These are phyloP conservation scores for Mimosa bimucronata DNA, from an alignment of 306 rosid genomes.

Conservation along the genomic window DNA sequence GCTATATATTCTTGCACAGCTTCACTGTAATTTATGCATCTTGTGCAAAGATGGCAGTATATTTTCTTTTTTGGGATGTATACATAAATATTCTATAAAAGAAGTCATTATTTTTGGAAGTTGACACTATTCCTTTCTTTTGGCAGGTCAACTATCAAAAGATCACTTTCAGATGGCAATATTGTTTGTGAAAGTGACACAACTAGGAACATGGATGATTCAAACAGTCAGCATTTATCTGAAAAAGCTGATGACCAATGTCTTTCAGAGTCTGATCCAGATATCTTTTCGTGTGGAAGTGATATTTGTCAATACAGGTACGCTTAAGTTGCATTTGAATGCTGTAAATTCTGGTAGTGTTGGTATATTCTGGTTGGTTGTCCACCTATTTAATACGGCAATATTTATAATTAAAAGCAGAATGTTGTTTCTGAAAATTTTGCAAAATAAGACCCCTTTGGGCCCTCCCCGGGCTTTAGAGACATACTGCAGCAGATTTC, in stretches of 20 bases:
- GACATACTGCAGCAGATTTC: background rate
- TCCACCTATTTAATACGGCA: background rate
- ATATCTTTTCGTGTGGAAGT: slow-evolving; percentile 47
- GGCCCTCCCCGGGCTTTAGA: background rate
- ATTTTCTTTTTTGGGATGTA: background rate
- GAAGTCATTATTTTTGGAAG: background rate
- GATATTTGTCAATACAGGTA: slow-evolving; percentile 55
- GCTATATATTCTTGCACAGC: background rate
- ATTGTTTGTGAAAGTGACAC: slow-evolving; percentile 49
- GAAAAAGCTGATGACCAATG: slow-evolving; percentile 33
- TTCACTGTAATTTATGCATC: background rate
- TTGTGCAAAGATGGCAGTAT: slow-evolving; percentile 25
- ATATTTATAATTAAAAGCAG: background rate
- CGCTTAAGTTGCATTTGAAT: slow-evolving; percentile 28
- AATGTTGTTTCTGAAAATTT: slow-evolving; percentile 9
- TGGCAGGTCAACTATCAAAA: slow-evolving; percentile 59
- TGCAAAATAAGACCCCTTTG: background rate
- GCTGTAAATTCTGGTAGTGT: background rate
- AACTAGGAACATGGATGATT: slow-evolving; percentile 38
- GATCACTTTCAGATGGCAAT: slow-evolving; percentile 74
- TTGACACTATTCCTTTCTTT: slow-evolving; percentile 24
- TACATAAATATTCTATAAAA: background rate
- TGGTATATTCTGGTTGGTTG: background rate
- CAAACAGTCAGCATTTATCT: slow-evolving; percentile 40
- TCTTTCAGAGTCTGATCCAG: slow-evolving; percentile 55